phyloP scores from a whole-genome alignment of 176 grass and related monocot species.

The Tuctoria greenei region DNA sequence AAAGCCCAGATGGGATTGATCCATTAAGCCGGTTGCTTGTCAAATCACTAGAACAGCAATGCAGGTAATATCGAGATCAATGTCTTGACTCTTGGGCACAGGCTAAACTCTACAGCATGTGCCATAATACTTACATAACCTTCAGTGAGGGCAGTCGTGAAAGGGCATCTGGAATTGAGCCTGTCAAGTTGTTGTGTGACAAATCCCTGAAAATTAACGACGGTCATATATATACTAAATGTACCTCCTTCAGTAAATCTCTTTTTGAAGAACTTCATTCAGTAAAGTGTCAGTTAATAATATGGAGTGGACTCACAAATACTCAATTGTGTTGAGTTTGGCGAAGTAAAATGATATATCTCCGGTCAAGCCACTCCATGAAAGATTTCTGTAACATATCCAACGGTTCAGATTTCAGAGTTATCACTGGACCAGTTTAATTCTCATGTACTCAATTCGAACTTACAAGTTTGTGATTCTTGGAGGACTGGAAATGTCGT shows the following conservation, averaged over 20 bases:
- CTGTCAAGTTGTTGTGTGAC: constrained; percentile 65
- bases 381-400: constrained; percentile 44
- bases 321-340: constrained; percentile 42
- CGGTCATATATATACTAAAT: neutral
- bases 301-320: constrained; percentile 37
- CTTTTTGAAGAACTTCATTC: neutral
- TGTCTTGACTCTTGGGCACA: neutral
- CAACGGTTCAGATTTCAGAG: neutral
- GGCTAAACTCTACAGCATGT: neutral
- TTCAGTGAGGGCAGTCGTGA: constrained; percentile 39
- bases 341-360: constrained; percentile 46
- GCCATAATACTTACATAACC: constrained; percentile 47
- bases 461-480: constrained; percentile 61
- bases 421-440: neutral
- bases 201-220: constrained; percentile 50
- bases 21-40: constrained; percentile 47
- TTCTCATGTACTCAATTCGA: neutral
- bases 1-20: constrained; percentile 46
- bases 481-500: constrained; percentile 29
- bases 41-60: constrained; percentile 59
- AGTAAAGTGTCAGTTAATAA: neutral
- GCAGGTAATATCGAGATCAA: neutral
- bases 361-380: constrained; percentile 44
- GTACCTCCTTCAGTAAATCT: neutral
- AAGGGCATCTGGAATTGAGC: constrained; percentile 52